phyloP scores from a whole-genome alignment of 2,329 filamentous ascomycete genomes.

The Neonectria neomacrospora region DNA sequence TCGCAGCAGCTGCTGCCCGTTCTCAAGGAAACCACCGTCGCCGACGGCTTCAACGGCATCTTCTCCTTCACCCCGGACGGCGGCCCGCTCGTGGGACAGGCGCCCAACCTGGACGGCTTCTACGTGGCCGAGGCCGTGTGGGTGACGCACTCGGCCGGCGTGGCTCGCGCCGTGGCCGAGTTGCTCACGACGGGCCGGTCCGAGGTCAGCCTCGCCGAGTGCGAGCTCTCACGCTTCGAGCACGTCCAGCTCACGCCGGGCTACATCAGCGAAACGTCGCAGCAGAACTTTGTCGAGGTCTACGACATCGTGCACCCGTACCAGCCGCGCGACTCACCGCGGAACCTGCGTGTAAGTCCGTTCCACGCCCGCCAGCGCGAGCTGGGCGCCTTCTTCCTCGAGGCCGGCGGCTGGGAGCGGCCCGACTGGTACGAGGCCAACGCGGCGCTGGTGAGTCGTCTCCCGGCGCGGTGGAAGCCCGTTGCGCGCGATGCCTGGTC shows the following conservation, averaged over 20 bases:
- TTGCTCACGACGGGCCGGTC: slow-evolving; percentile 66
- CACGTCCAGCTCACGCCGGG: slow-evolving; percentile 65
- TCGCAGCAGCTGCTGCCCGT: slow-evolving; percentile 65
- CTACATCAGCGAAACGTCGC: slow-evolving; percentile 68
- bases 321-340: slow-evolving; percentile 66
- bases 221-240: slow-evolving; percentile 70
- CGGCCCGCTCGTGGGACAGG: slow-evolving; percentile 67
- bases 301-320: slow-evolving; percentile 73
- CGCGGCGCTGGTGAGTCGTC: slow-evolving; percentile 57
- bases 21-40: slow-evolving; percentile 61
- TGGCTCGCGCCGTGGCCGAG: slow-evolving; percentile 70
- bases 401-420: slow-evolving; percentile 69
- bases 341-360: slow-evolving; percentile 68
- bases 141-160: slow-evolving; percentile 73
- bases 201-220: slow-evolving; percentile 66
- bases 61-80: slow-evolving; percentile 75
- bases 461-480: slow-evolving; percentile 66
- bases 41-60: slow-evolving; percentile 72
- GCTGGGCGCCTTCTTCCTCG: slow-evolving; percentile 69
- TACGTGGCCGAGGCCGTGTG: slow-evolving; percentile 74
- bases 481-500: slow-evolving; percentile 69
- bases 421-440: slow-evolving; percentile 72
- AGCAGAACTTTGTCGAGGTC: slow-evolving; percentile 71
- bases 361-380: slow-evolving; percentile 66
- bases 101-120: slow-evolving; percentile 69